Conservation (phyloP, 371 early-diverging fungal genomes). For the Mucor ambiguus region DNA sequence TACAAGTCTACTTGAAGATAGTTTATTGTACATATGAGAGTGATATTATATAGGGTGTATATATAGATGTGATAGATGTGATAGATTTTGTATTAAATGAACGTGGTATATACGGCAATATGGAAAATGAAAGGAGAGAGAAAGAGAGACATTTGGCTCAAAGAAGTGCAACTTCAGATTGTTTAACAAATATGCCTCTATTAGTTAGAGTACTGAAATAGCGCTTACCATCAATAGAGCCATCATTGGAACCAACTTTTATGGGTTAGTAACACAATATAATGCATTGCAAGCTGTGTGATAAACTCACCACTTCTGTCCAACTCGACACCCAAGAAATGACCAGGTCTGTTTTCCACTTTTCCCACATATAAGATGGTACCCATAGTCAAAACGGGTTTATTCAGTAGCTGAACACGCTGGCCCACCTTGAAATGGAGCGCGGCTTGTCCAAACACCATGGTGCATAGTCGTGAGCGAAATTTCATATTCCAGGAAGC, state of each 20-base stretch:
- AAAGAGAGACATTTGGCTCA: background rate
- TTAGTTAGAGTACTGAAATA: constrained; percentile 28
- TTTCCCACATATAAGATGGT: constrained; percentile 31
- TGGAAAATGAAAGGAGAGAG: background rate
- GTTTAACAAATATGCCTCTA: constrained; percentile 22
- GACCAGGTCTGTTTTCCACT: constrained; percentile 6
- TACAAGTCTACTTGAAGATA: background rate
- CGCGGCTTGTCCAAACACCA: constrained; percentile 18
- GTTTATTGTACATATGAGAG: background rate
- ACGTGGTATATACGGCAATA: background rate
- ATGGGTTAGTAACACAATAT: background rate
- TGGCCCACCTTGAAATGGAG: constrained; percentile 26
- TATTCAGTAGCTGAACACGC: constrained; percentile 24
- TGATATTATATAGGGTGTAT: background rate
- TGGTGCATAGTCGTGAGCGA: constrained; percentile 8
- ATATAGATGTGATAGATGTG: background rate
- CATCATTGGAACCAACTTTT: constrained; percentile 42
- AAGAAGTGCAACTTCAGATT: constrained; percentile 9
- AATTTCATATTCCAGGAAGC: constrained; percentile 11
- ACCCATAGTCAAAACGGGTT: constrained; percentile 33
- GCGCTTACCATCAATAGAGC: constrained; percentile 32
- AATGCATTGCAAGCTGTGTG: background rate
- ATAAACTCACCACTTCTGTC: constrained; percentile 28
- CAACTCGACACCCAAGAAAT: constrained; percentile 27
- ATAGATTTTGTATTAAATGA: background rate